Conservation (phyloP, 225 moss, liverwort and hornwort genomes). For the Ulota crispa region DNA sequence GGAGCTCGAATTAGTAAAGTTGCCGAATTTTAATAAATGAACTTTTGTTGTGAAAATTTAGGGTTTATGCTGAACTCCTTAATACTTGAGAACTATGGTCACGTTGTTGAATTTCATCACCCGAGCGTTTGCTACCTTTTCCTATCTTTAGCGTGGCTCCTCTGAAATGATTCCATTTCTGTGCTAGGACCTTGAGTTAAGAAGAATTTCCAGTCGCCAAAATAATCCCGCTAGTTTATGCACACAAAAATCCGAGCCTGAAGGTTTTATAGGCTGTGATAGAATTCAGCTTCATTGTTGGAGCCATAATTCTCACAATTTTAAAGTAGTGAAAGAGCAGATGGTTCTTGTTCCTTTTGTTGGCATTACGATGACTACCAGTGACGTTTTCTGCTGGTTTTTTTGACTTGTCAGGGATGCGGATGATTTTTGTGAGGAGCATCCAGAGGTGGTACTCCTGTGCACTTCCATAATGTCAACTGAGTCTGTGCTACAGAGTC, state of each 20-base stretch:
- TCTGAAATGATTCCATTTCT: neutral
- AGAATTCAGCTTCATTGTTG: neutral
- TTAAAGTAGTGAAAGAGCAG: neutral
- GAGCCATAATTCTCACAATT: neutral
- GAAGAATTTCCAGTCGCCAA: neutral
- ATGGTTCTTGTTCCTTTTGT: neutral
- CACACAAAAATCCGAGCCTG: neutral
- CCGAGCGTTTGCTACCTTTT: neutral
- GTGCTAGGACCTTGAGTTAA: neutral
- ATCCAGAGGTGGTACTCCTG: conserved; percentile 92
- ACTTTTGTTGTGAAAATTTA: neutral
- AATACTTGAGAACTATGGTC: neutral
- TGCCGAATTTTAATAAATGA: neutral
- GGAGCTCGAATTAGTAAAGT: neutral
- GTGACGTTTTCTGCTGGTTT: conserved; percentile 7
- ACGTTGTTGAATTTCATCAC: neutral
- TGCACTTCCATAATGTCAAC: conserved; percentile 97
- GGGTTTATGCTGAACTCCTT: neutral
- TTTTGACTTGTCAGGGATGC: conserved; percentile 63
- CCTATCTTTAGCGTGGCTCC: neutral
- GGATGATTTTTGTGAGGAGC: conserved; percentile 99
- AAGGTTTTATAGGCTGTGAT: conserved; percentile 7
- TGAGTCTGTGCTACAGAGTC: conserved; percentile 66
- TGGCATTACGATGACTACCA: neutral
- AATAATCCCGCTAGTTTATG: neutral